Percentiles rank a stretch among this genome's conserved stretches.
phyloP scores from a whole-genome alignment of 163 green algal genomes.

The Chlorella variabilis region DNA sequence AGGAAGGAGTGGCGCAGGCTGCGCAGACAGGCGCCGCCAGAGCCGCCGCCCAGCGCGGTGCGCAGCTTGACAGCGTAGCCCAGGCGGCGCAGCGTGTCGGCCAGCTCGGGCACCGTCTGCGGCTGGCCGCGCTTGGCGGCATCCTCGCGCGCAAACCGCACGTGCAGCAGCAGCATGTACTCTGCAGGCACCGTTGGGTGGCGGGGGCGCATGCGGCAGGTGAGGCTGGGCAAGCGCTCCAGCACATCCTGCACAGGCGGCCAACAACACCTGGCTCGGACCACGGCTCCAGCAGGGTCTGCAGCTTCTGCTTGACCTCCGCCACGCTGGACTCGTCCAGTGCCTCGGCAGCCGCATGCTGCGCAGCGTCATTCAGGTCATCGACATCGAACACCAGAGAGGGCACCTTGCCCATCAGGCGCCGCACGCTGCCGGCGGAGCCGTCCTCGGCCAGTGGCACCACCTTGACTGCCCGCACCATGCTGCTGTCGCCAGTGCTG shows the following conservation, averaged over 20 bases:
- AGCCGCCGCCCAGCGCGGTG: conserved; percentile 71
- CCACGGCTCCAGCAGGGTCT: conserved; percentile 33
- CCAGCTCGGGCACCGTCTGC: conserved; percentile 48
- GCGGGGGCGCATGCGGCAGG: not conserved
- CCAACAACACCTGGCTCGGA: conserved; percentile 23
- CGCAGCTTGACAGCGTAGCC: conserved; percentile 68
- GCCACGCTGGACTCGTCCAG: conserved; percentile 6
- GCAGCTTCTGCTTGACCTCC: conserved; percentile 9
- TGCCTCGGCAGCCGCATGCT: not conserved
- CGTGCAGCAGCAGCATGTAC: conserved; percentile 50
- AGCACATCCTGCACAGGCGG: not conserved
- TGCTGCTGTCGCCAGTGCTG: not conserved
- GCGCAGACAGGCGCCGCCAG: conserved; percentile 74
- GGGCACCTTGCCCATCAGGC: conserved; percentile 42
- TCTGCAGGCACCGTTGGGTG: conserved; percentile 3
- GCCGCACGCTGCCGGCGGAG: not conserved
- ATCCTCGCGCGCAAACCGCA: conserved; percentile 45
- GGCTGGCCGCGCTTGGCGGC: conserved; percentile 21
- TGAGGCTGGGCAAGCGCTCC: not conserved
- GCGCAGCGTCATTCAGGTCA: conserved; percentile 21
- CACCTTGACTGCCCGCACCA: conserved; percentile 28
- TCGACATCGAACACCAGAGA: conserved; percentile 58
- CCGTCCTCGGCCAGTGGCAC: conserved; percentile 22
- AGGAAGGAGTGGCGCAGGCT: conserved; percentile 82
- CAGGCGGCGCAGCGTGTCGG: conserved; percentile 56